Evolutionary conservation across 2,329 filamentous ascomycete species (phyloP), one percentile per base, ranked within the genome.

Genomic region (Byssothecium circinans): DNA sequence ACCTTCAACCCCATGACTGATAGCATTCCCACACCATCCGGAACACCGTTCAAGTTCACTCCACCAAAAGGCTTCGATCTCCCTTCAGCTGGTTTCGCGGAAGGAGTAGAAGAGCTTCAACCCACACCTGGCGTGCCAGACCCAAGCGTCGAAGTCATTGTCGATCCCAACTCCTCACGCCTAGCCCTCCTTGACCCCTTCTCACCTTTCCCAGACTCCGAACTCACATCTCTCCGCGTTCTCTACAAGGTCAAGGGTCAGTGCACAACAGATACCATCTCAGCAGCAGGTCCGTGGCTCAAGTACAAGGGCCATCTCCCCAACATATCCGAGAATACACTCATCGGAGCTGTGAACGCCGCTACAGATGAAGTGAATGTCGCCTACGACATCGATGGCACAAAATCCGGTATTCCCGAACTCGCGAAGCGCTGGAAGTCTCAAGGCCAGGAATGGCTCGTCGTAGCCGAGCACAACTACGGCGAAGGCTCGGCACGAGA

Each of bases 271-370:
- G 94, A 99, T 75, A 97, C 94, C 61, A 99, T 99, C 74, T 97
- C 91, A 30, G 92, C 92, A 27, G 92, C 92, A 1, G 92, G 92
- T 5, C 92, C 92, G 14, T 97, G 92, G 92, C 83, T 99, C 60
- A 97, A 97, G 76, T 99, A 97, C 84, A 97, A 97, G 80, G 94
- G 94, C 54, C 94, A 99, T 74, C 83, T 99, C 54, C 90, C 94
- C 71, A 99, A 99, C 79, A 99, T 99, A 72, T 88, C 86, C 61
- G 90, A 90, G 68, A 99, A 99, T 81, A 99, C 94, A 2, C 84
- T 99, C 57, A 96, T 96, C 75, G 94, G 91, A 44, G 94, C 94
- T 50, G 81, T 91, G 68, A 96, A 96, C 73, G 91, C 88, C 35
- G 89, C 89, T 53, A 99, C 92, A 0, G 88, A 87, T 60, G 91